Base-by-base conservation (phyloP, 768 basidiomycete species). In the Termitomyces sp. region DNA sequence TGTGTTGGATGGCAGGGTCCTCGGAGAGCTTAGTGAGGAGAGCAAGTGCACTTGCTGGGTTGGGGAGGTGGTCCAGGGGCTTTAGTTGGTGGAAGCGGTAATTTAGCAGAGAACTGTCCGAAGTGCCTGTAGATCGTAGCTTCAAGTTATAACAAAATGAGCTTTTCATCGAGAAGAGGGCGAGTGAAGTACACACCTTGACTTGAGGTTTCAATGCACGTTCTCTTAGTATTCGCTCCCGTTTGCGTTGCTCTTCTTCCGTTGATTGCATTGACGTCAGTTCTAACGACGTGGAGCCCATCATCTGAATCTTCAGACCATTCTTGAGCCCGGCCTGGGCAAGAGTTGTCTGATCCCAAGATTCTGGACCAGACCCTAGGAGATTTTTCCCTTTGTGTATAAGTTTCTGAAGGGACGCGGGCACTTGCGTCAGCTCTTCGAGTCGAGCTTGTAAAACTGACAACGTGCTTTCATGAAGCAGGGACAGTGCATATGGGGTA, bases 1-100 rank as follows among this genome's bases (percentile, higher is more conserved):
- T 68, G 67, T 88, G 83, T 22, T 70, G 74, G 49, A 91, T 87
- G 0, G 87, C 88, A 5, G 85, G 83, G 65, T 93, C 90, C n/a
- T 81, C 75, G 9, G 89, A 76, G 3, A 91, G 76, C 52, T 78
- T 82, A 12, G 73, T 75, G 0, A 91, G 76, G 2, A 89, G 67
- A 7, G 76, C 74, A 13, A 75, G 72, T 0, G 89, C 89, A 8
- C 78, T 73, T 8, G 74, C 73, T 1, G 89, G 86, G 52, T 82
- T 78, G 0, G 90, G 88, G 7, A 92, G 79, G 60, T 91, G 83
- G 1, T 74, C 64, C 1, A 92, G 75, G 0, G 89, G 82, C 46
- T 79, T 77, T 36, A 90, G 71, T 54, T 79, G 73, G 64, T 91
- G 88, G 68, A 92, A 92, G 18, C 79, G 75, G 66, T 85, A 87